Evolutionary conservation across 2,329 filamentous ascomycete species (phyloP).

Genomic region (Ceratocystis diversiconidia): DNA sequence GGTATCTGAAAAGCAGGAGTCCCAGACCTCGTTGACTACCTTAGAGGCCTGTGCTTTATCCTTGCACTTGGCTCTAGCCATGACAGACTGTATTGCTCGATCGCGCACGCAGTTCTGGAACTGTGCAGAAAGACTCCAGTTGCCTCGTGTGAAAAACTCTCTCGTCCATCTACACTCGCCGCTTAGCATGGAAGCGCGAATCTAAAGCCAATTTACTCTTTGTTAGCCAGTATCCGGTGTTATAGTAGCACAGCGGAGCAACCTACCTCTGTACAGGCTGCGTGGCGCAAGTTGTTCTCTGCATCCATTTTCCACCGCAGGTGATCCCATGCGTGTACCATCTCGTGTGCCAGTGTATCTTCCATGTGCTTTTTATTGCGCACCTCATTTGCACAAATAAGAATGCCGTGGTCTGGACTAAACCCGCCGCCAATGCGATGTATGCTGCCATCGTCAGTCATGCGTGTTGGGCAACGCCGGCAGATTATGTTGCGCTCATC

Average conservation of each 20-base stretch:
- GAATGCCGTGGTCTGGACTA: slow-evolving; percentile 69
- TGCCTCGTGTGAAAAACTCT: slow-evolving; percentile 71
- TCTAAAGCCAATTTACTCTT: slow-evolving; percentile 36
- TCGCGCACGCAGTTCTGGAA: slow-evolving; percentile 83
- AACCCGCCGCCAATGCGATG: slow-evolving; percentile 67
- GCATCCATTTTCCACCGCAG: slow-evolving; percentile 82
- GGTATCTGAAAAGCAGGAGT: slow-evolving; percentile 89
- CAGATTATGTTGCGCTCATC: slow-evolving; percentile 66
- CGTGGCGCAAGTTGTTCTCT: slow-evolving; percentile 64
- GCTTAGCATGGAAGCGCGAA: slow-evolving; percentile 80
- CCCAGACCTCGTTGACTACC: slow-evolving; percentile 96
- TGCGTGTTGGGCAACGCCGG: slow-evolving; percentile 53
- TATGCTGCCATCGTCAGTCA: slow-evolving; percentile 43
- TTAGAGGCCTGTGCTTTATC: slow-evolving; percentile 75
- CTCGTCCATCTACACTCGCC: slow-evolving; percentile 85
- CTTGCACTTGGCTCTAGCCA: slow-evolving; percentile 63
- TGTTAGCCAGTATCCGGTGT: slow-evolving; percentile 13
- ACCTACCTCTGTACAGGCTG: slow-evolving; percentile 79
- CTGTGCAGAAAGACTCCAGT: slow-evolving; percentile 82
- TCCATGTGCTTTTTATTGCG: slow-evolving; percentile 68
- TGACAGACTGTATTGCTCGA: slow-evolving; percentile 66
- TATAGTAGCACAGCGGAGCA: neutral
- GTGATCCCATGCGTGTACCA: slow-evolving; percentile 95
- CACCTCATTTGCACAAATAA: slow-evolving; percentile 87
- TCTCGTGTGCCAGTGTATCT: slow-evolving; percentile 90